phyloP scores from a whole-genome alignment of 805 yeast species.

The Cyberlindnera mrakii region DNA sequence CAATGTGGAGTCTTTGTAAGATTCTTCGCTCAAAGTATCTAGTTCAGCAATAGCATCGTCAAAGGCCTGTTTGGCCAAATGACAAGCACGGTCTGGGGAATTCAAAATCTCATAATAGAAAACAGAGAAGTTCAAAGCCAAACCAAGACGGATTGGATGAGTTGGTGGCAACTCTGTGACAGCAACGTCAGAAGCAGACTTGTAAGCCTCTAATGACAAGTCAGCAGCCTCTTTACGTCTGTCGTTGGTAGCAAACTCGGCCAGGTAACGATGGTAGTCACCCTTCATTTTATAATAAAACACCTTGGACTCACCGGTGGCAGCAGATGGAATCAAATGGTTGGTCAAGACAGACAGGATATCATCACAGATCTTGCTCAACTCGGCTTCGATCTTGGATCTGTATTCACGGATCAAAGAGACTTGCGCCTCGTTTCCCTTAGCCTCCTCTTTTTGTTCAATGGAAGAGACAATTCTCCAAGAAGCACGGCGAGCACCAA shows the following conservation, averaged over 20 bases:
- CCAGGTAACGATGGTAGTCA: slow-evolving; percentile 98
- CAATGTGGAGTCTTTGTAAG: slow-evolving; percentile 96
- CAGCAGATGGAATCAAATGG: slow-evolving; percentile 90
- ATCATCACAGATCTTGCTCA: slow-evolving; percentile 90
- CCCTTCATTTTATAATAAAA: slow-evolving; percentile 99
- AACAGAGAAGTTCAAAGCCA: slow-evolving; percentile 96
- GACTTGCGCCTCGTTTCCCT: slow-evolving; percentile 90
- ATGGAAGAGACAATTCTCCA: slow-evolving; percentile 99
- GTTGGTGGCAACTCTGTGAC: slow-evolving; percentile 97
- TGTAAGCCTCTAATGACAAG: slow-evolving; percentile 88
- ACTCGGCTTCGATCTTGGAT: slow-evolving; percentile 87
- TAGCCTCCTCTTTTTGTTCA: slow-evolving; percentile 96
- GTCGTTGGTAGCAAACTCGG: slow-evolving; percentile 90
- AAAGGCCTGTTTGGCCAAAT: slow-evolving; percentile 97
- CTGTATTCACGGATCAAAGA: slow-evolving; percentile 89
- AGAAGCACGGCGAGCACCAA: slow-evolving; percentile 98
- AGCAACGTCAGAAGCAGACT: slow-evolving; percentile 94
- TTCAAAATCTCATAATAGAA: slow-evolving; percentile 97
- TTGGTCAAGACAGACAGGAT: slow-evolving; percentile 81
- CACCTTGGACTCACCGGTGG: slow-evolving; percentile 95
- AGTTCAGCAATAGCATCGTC: slow-evolving; percentile 99
- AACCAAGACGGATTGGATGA: slow-evolving; percentile 96
- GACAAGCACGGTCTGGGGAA: slow-evolving; percentile 98
- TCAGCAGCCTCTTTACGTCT: slow-evolving; percentile 91
- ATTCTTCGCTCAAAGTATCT: slow-evolving; percentile 95